These are phyloP conservation scores for Xylaria palmicola DNA, from an alignment of 495 filamentous ascomycete genomes.

Conservation along the genomic window DNA sequence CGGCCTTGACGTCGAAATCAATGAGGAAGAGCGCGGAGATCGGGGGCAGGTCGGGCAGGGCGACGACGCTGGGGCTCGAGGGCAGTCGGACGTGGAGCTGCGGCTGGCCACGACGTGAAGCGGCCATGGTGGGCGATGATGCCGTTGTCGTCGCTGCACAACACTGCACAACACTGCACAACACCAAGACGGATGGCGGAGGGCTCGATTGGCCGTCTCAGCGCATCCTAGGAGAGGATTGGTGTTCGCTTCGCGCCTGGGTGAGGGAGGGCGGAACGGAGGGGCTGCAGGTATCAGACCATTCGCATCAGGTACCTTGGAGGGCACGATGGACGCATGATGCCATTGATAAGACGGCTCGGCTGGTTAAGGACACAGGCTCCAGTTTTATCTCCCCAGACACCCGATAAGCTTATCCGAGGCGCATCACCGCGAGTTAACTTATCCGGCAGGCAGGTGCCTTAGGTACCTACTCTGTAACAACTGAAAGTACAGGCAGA, in stretches of 20 bases:
- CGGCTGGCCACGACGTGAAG: slow-evolving; percentile 50
- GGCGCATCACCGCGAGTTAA: too few species aligned
- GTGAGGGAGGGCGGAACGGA: too few species aligned
- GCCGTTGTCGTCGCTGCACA: not conserved
- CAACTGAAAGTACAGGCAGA: too few species aligned
- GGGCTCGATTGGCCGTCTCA: slow-evolving; percentile 5
- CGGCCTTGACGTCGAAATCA: slow-evolving; percentile 81
- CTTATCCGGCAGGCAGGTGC: too few species aligned
- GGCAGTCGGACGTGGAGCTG: slow-evolving; percentile 48
- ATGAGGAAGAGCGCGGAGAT: slow-evolving; percentile 84
- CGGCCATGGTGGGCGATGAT: slow-evolving; percentile 40
- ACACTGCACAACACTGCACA: not conserved
- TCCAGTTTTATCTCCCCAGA: too few species aligned
- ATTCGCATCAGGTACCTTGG: too few species aligned
- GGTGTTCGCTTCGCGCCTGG: not conserved
- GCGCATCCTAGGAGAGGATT: slow-evolving; percentile 2
- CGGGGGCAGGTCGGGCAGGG: slow-evolving; percentile 60
- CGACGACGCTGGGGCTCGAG: slow-evolving; percentile 22
- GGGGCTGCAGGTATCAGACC: too few species aligned
- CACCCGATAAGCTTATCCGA: too few species aligned
- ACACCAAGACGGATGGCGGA: not conserved
- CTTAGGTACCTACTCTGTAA: too few species aligned
- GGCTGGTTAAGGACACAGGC: too few species aligned
- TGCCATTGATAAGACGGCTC: too few species aligned
- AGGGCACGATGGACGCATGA: too few species aligned